Percentiles rank a stretch among this genome's conserved stretches.
Conservation (phyloP, 345 rosid species). For the Eucalyptus rudis region DNA sequence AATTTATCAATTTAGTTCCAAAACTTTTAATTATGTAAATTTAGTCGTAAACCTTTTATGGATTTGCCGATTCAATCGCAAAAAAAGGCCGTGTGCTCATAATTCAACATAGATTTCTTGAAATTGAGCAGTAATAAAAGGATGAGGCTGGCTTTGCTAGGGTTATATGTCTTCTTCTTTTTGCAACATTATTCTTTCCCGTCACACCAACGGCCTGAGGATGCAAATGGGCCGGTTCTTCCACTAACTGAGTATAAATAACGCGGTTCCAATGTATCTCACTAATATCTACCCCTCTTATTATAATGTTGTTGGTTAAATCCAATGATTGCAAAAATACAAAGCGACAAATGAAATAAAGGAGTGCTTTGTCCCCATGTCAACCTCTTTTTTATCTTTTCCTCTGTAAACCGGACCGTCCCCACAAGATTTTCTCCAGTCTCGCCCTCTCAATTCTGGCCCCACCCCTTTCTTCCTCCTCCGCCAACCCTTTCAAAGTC, state of each 20-base stretch:
- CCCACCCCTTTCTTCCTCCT: not conserved
- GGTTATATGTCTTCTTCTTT: not conserved
- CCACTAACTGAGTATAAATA: not conserved
- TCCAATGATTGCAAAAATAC: not conserved
- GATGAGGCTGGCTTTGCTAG: not conserved
- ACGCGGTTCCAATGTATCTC: not conserved
- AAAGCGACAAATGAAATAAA: not conserved
- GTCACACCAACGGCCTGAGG: not conserved
- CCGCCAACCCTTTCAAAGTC: not conserved
- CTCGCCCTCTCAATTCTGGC: not conserved
- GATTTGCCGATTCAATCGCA: too few relatives aligned
- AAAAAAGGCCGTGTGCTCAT: not conserved
- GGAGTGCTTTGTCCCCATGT: not conserved
- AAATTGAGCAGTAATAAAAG: not conserved
- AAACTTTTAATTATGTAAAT: too few relatives aligned
- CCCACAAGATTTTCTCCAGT: not conserved
- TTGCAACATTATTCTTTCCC: not conserved
- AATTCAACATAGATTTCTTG: not conserved
- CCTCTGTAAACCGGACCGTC: not conserved
- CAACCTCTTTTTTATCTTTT: not conserved
- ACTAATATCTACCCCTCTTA: not conserved
- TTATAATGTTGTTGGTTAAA: not conserved
- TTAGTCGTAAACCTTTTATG: too few relatives aligned
- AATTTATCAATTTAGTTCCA: too few relatives aligned
- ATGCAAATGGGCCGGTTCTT: not conserved